Conservation (phyloP, 75 land plant genomes). For the Chamaecyparis obtusa region DNA sequence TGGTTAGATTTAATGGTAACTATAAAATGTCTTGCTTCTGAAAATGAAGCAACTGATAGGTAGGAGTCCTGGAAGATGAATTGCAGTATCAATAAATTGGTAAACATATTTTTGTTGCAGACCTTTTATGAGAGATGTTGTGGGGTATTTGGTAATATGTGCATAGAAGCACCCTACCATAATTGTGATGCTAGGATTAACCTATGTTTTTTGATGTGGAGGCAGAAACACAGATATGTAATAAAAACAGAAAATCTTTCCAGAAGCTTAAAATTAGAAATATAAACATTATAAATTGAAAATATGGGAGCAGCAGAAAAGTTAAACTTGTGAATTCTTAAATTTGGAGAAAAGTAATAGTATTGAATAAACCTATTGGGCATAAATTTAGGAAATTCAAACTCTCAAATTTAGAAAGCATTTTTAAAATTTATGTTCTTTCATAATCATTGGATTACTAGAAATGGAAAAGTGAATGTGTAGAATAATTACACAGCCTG, state of each 20-base stretch:
- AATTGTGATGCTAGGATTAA: neutral
- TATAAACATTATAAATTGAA: neutral
- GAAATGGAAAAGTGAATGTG: neutral
- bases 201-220: neutral
- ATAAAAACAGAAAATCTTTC: neutral
- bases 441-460: neutral
- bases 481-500: neutral
- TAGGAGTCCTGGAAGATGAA: neutral
- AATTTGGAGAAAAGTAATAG: neutral
- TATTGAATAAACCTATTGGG: neutral
- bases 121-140: neutral
- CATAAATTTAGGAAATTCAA: neutral
- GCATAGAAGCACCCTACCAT: neutral
- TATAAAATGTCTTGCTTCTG: neutral
- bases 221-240: neutral
- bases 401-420: neutral
- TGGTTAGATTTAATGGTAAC: neutral
- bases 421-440: neutral
- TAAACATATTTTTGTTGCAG: neutral
- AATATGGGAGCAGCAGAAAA: neutral
- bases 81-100: neutral
- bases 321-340: neutral
- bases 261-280: neutral
- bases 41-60: neutral
- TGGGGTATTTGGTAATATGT: neutral